phyloP scores from a whole-genome alignment of 192 early-diverging fungal species.

The Backusella morwellensis region DNA sequence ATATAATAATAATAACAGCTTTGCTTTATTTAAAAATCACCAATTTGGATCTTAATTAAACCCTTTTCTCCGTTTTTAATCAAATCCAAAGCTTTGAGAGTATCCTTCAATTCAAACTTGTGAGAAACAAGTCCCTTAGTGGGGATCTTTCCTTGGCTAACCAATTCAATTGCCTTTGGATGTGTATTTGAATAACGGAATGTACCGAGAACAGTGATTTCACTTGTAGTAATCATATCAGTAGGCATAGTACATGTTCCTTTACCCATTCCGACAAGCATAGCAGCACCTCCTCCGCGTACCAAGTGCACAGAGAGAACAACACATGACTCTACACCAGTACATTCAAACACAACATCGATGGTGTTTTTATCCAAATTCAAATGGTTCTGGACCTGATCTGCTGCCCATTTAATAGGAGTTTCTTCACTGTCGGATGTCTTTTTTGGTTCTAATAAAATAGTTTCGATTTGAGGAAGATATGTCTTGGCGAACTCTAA shows the following conservation, averaged over 20 bases:
- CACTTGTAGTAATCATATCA: slow-evolving; percentile 18
- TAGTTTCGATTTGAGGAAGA: not conserved
- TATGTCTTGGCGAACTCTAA: slow-evolving; percentile 31
- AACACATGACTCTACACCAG: slow-evolving; percentile 30
- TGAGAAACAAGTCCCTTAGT: slow-evolving; percentile 29
- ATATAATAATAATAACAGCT: not conserved
- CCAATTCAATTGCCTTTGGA: slow-evolving; percentile 29
- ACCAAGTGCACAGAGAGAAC: slow-evolving; percentile 22
- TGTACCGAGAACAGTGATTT: slow-evolving; percentile 25
- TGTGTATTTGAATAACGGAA: slow-evolving; percentile 34
- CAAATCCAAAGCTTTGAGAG: slow-evolving; percentile 27
- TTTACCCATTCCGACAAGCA: slow-evolving; percentile 32
- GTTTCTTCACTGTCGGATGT: not conserved
- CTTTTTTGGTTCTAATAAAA: not conserved
- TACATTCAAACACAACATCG: slow-evolving; percentile 34
- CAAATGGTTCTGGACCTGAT: not conserved
- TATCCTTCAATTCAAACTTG: slow-evolving; percentile 23
- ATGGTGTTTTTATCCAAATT: not conserved
- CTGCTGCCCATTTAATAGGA: not conserved
- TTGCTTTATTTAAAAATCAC: slow-evolving; percentile 20
- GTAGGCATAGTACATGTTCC: slow-evolving; percentile 13
- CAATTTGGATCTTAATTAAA: slow-evolving; percentile 35
- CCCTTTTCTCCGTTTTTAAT: slow-evolving; percentile 23
- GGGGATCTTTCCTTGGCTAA: slow-evolving; percentile 21
- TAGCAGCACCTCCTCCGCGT: slow-evolving; percentile 24